phyloP scores from a whole-genome alignment of 2,329 filamentous ascomycete genomes.

The Dothideomycetes sp. region DNA sequence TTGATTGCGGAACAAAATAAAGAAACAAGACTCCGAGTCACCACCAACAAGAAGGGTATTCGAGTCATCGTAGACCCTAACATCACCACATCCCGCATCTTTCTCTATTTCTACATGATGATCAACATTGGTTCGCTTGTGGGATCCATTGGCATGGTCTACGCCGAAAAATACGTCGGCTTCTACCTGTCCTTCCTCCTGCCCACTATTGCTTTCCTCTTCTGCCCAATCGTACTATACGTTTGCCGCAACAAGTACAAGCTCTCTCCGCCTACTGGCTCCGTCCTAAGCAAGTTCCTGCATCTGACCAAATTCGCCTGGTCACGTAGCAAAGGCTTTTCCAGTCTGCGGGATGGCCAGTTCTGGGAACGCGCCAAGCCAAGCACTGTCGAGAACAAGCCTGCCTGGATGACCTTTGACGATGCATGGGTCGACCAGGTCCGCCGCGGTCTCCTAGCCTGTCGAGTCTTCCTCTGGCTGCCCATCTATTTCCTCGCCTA shows the following conservation, averaged over 20 bases:
- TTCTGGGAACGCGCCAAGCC: slow-evolving; percentile 64
- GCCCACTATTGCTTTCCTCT: slow-evolving; percentile 50
- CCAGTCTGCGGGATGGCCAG: too few species aligned
- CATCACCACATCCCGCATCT: slow-evolving; percentile 34
- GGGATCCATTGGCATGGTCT: slow-evolving; percentile 49
- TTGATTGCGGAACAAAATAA: slow-evolving; percentile 35
- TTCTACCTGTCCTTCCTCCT: slow-evolving; percentile 57
- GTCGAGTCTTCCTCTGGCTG: slow-evolving; percentile 52
- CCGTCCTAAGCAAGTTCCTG: slow-evolving; percentile 57
- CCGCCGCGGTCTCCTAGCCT: slow-evolving; percentile 54
- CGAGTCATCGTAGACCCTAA: slow-evolving; percentile 34
- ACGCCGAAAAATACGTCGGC: slow-evolving; percentile 53
- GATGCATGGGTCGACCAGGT: slow-evolving; percentile 72
- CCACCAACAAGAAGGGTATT: slow-evolving; percentile 27
- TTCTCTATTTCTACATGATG: slow-evolving; percentile 56
- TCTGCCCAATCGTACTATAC: slow-evolving; percentile 25
- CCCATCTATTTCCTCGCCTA: slow-evolving; percentile 52
- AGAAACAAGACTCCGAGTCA: slow-evolving; percentile 27
- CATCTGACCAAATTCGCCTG: slow-evolving; percentile 49
- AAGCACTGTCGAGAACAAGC: slow-evolving; percentile 47
- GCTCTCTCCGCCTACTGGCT: slow-evolving; percentile 56
- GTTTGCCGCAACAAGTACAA: slow-evolving; percentile 35
- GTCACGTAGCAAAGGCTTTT: slow-evolving; percentile 29
- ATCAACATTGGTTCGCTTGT: slow-evolving; percentile 63
- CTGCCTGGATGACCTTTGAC: slow-evolving; percentile 67